phyloP scores from a whole-genome alignment of 2,329 filamentous ascomycete species.

The Calycina marina region DNA sequence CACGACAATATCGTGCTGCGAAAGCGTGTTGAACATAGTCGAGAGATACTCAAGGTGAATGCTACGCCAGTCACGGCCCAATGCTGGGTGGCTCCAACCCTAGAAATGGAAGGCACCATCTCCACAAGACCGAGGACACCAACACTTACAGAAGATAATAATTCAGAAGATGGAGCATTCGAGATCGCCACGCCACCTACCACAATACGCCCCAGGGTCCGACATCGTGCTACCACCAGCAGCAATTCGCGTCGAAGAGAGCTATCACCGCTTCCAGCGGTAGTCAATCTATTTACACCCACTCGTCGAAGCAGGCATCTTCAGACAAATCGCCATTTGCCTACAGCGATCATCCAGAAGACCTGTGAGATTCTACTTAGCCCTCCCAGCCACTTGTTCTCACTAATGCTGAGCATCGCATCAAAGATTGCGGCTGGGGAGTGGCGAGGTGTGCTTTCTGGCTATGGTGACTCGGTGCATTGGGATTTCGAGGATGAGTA shows the following conservation, averaged over 20 bases:
- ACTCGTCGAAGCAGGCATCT: slow-evolving; percentile 27
- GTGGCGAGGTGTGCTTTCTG: slow-evolving; percentile 43
- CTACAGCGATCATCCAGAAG: slow-evolving; percentile 56
- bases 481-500: slow-evolving; percentile 38
- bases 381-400: slow-evolving; percentile 65
- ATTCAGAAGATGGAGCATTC: slow-evolving; percentile 23
- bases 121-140: slow-evolving; percentile 26
- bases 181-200: slow-evolving; percentile 24
- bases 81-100: slow-evolving; percentile 10
- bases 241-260: slow-evolving; percentile 38
- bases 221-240: slow-evolving; percentile 39
- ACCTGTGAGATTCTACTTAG: slow-evolving; percentile 64
- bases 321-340: slow-evolving; percentile 35
- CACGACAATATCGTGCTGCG: slow-evolving; percentile 27
- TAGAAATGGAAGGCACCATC: slow-evolving; percentile 3
- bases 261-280: slow-evolving; percentile 52
- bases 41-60: slow-evolving; percentile 23
- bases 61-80: slow-evolving; percentile 14
- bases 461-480: slow-evolving; percentile 36
- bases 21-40: slow-evolving; percentile 20
- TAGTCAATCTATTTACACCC: slow-evolving; percentile 50
- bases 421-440: slow-evolving; percentile 54
- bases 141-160: slow-evolving; percentile 28
- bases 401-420: slow-evolving; percentile 69
- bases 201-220: slow-evolving; percentile 19